Percentiles rank a stretch among this genome's conserved stretches.
Conservation (phyloP, 192 early-diverging fungal genomes). For the Coemansia furcata region DNA sequence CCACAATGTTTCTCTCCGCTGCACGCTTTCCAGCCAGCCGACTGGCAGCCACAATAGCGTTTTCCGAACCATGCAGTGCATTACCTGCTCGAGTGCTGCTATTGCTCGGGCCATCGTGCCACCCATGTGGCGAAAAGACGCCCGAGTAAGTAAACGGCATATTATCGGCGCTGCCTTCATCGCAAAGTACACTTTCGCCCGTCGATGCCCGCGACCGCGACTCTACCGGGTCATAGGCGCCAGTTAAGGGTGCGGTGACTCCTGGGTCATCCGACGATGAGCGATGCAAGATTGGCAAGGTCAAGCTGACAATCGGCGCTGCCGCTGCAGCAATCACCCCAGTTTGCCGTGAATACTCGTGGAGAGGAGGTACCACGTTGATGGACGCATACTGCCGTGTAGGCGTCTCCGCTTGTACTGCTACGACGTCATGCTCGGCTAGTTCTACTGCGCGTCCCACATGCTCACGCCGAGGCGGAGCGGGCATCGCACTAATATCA, state of each 20-base stretch:
- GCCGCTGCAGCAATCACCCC: slow-evolving; percentile 19
- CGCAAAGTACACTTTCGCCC: slow-evolving; percentile 3
- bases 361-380: slow-evolving; percentile 22
- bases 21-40: not conserved
- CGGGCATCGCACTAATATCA: not conserved
- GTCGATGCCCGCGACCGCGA: slow-evolving; percentile 7
- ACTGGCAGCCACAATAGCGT: not conserved
- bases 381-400: slow-evolving; percentile 35
- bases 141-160: slow-evolving; percentile 51
- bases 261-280: slow-evolving; percentile 12
- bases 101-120: slow-evolving; percentile 4
- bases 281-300: slow-evolving; percentile 12
- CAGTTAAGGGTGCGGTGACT: slow-evolving; percentile 10
- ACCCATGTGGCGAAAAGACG: slow-evolving; percentile 37
- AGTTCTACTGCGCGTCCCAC: not conserved
- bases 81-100: not conserved
- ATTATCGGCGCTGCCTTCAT: slow-evolving; percentile 6
- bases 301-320: slow-evolving; percentile 9
- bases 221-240: not conserved
- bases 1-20: slow-evolving; percentile 4
- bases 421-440: not conserved
- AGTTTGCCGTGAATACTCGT: slow-evolving; percentile 11
- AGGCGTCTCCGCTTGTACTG: not conserved
- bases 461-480: not conserved
- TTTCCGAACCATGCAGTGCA: not conserved